Conservation (phyloP, 192 early-diverging fungal species). For the Dissophora globulifera region DNA sequence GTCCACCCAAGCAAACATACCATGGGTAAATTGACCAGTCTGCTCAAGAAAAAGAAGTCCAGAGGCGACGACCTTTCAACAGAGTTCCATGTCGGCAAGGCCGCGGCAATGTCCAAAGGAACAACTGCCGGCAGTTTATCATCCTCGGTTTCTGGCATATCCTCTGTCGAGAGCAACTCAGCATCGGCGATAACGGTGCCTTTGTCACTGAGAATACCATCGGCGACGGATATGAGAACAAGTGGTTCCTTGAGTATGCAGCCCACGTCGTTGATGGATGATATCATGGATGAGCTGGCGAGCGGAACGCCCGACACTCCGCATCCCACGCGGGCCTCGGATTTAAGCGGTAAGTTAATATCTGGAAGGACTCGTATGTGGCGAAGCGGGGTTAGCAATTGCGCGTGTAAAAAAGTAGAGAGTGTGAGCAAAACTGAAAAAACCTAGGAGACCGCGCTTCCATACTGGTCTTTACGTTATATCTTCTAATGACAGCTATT, state of each 20-base stretch:
- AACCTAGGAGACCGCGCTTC: too few species aligned
- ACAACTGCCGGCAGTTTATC: too few species aligned
- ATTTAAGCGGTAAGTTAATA: constrained; percentile 24
- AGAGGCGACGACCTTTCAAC: constrained; percentile 12
- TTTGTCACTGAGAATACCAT: constrained; percentile 24
- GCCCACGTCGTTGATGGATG: constrained; percentile 39
- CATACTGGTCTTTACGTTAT: neutral
- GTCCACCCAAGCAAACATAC: too few species aligned
- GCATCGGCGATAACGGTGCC: neutral
- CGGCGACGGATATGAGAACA: neutral
- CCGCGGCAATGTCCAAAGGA: neutral
- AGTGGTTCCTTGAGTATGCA: neutral
- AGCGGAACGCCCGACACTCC: constrained; percentile 26
- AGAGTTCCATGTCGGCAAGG: constrained; percentile 2
- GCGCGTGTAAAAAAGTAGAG: too few species aligned
- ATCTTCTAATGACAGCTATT: neutral
- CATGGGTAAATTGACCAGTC: constrained; percentile 33
- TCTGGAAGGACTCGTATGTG: neutral
- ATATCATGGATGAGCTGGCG: constrained; percentile 40
- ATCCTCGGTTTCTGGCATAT: neutral
- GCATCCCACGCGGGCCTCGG: neutral
- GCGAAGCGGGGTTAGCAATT: too few species aligned
- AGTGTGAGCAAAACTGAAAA: too few species aligned
- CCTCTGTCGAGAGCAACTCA: neutral
- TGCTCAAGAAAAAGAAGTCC: constrained; percentile 36